Conservation (phyloP, 164 flowering plant genomes). For the Brasenia schreberi region DNA sequence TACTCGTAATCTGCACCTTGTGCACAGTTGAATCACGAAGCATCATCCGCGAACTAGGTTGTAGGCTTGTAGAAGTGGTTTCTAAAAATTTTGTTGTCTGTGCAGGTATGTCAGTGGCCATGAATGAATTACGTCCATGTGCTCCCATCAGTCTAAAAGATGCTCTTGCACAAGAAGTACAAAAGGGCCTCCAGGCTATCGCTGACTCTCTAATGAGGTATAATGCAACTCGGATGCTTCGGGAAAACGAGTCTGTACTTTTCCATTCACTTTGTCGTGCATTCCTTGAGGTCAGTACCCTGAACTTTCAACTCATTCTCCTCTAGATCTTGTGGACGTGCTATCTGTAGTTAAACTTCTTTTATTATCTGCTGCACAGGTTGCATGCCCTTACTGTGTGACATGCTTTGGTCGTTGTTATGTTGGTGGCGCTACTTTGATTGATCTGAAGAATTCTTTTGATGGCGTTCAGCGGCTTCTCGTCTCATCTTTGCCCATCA, state of each 20-base stretch:
- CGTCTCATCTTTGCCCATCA: slow-evolving; percentile 21
- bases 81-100: neutral
- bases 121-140: slow-evolving; percentile 99
- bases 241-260: slow-evolving; percentile 64
- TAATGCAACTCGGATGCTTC: slow-evolving; percentile 69
- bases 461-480: slow-evolving; percentile 56
- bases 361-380: slow-evolving; percentile 21
- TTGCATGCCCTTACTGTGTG: slow-evolving; percentile 72
- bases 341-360: neutral
- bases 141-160: slow-evolving; percentile 81
- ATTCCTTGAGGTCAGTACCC: slow-evolving; percentile 56
- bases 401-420: slow-evolving; percentile 92
- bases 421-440: slow-evolving; percentile 63
- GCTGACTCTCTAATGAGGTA: slow-evolving; percentile 69
- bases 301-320: neutral
- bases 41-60: too few species aligned
- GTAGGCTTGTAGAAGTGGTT: too few species aligned
- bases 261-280: slow-evolving; percentile 89
- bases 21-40: too few species aligned
- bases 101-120: slow-evolving; percentile 83
- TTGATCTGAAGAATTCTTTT: slow-evolving; percentile 52
- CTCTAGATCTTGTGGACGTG: neutral
- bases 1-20: too few species aligned
- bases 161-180: slow-evolving; percentile 68
- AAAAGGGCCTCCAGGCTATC: slow-evolving; percentile 72